phyloP scores from a whole-genome alignment of 768 basidiomycete genomes.

The Pleurotus citrinopileatus region DNA sequence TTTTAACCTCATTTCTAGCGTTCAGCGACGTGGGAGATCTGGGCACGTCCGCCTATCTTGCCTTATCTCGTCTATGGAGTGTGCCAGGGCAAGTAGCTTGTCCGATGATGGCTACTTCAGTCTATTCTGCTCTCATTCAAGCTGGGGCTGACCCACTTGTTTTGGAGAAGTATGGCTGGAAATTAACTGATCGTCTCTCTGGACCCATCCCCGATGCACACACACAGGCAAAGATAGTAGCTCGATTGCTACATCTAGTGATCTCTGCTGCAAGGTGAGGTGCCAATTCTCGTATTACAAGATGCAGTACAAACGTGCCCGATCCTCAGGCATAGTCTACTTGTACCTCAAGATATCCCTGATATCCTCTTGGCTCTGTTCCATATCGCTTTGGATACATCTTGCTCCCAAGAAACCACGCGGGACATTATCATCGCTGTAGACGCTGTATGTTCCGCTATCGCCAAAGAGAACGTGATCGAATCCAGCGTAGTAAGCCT shows the following conservation, averaged over 20 bases:
- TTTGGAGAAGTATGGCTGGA: slow-evolving; percentile 31
- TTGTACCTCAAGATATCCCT: slow-evolving; percentile 38
- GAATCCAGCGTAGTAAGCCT: slow-evolving; percentile 24
- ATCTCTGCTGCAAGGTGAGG: slow-evolving; percentile 45
- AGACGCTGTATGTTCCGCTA: slow-evolving; percentile 41
- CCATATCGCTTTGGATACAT: slow-evolving; percentile 55
- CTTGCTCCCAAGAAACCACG: slow-evolving; percentile 40
- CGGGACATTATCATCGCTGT: slow-evolving; percentile 45
- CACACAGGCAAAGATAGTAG: slow-evolving; percentile 29
- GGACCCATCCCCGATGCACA: slow-evolving; percentile 13
- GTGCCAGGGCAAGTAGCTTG: slow-evolving; percentile 15
- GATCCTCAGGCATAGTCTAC: slow-evolving; percentile 27
- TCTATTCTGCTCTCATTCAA: slow-evolving; percentile 34
- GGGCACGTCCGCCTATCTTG: slow-evolving; percentile 25
- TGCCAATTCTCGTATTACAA: not conserved
- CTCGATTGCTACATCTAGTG: slow-evolving; percentile 41
- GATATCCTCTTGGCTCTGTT: slow-evolving; percentile 49
- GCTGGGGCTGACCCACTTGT: slow-evolving; percentile 42
- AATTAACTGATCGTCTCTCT: slow-evolving; percentile 4
- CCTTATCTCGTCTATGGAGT: slow-evolving; percentile 32
- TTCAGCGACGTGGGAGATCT: too few relatives aligned
- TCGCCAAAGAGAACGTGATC: slow-evolving; percentile 30
- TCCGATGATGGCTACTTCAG: slow-evolving; percentile 29
- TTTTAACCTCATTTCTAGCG: slow-evolving; percentile 22
- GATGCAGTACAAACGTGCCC: not conserved